Evolutionary conservation across 768 basidiomycete genomes (phyloP).

Genomic region (Boletus edulis): DNA sequence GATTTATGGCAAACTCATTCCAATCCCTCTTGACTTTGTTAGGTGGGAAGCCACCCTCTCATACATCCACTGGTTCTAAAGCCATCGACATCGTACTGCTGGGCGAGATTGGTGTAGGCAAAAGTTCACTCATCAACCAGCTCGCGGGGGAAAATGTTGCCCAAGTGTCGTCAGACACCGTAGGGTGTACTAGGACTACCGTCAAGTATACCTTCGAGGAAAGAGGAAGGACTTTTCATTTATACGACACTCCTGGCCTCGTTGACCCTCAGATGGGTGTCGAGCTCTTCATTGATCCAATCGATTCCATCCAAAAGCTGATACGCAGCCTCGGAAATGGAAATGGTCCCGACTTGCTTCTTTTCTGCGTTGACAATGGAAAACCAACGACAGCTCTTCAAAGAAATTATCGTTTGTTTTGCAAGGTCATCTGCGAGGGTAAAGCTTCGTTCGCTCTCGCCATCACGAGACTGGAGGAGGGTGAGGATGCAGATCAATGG

Average conservation of each 20-base stretch:
- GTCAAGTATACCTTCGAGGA: conserved; percentile 24
- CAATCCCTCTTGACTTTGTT: conserved; percentile 9
- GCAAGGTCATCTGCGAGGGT: conserved; percentile 22
- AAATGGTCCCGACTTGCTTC: conserved; percentile 28
- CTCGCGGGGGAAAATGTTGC: conserved; percentile 28
- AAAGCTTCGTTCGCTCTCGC: conserved; percentile 29
- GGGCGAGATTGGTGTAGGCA: conserved; percentile 33
- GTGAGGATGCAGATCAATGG: conserved; percentile 33
- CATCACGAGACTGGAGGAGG: conserved; percentile 29
- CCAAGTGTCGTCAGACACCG: conserved; percentile 27
- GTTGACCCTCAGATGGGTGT: conserved; percentile 23
- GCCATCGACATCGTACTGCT: conserved; percentile 35
- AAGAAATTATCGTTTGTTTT: conserved; percentile 30
- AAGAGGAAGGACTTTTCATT: conserved; percentile 17
- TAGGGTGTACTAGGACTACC: conserved; percentile 33
- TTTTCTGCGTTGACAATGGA: conserved; percentile 31
- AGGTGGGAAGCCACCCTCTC: conserved; percentile 5
- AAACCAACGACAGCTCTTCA: conserved; percentile 24
- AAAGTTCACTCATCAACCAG: conserved; percentile 45
- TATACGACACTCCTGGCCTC: conserved; percentile 36
- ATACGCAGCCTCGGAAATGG: conserved; percentile 29
- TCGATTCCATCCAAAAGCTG: conserved; percentile 27
- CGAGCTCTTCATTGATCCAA: conserved; percentile 18
- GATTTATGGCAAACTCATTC: conserved; percentile 7
- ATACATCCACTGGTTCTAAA: background rate